phyloP scores from a whole-genome alignment of 2,329 filamentous ascomycete genomes.

The Ceratocystis diversiconidia region DNA sequence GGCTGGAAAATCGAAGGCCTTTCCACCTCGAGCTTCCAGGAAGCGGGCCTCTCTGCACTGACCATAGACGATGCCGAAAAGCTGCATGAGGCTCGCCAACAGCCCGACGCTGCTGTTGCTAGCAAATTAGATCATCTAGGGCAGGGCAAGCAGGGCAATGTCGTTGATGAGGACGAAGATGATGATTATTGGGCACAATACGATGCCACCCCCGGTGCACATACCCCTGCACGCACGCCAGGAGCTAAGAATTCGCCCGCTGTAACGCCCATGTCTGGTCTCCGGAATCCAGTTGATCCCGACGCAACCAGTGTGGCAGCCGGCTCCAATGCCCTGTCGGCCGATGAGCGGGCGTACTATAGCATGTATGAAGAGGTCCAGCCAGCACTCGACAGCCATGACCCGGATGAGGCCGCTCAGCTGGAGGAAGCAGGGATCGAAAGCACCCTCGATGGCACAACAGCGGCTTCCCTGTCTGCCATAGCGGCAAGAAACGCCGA shows the following conservation, averaged over 20 bases:
- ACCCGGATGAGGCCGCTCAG: constrained; percentile 48
- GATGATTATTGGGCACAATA: constrained; percentile 33
- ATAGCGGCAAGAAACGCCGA: not conserved
- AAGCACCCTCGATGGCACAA: constrained; percentile 25
- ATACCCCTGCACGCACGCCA: constrained; percentile 37
- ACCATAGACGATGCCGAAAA: constrained; percentile 7
- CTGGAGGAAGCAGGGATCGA: constrained; percentile 26
- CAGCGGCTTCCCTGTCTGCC: constrained; percentile 12
- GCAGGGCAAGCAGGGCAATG: constrained; percentile 4
- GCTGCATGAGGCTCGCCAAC: not conserved
- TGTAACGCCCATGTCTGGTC: constrained; percentile 19
- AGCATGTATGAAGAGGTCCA: constrained; percentile 65
- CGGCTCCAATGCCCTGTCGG: constrained; percentile 20
- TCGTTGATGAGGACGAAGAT: constrained; percentile 28
- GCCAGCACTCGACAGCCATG: constrained; percentile 65
- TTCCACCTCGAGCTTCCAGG: constrained; percentile 9
- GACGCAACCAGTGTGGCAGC: not conserved
- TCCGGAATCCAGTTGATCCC: constrained; percentile 3
- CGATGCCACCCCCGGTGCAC: constrained; percentile 50
- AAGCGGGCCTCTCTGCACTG: constrained; percentile 27
- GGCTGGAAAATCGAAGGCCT: constrained; percentile 58
- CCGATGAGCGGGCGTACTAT: constrained; percentile 57
- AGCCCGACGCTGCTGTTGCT: constrained; percentile 13
- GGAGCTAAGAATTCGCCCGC: constrained; percentile 21
- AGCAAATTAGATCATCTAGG: constrained; percentile 11